Conservation (phyloP, 2,329 filamentous ascomycete genomes). For the Phialophora verrucosa region DNA sequence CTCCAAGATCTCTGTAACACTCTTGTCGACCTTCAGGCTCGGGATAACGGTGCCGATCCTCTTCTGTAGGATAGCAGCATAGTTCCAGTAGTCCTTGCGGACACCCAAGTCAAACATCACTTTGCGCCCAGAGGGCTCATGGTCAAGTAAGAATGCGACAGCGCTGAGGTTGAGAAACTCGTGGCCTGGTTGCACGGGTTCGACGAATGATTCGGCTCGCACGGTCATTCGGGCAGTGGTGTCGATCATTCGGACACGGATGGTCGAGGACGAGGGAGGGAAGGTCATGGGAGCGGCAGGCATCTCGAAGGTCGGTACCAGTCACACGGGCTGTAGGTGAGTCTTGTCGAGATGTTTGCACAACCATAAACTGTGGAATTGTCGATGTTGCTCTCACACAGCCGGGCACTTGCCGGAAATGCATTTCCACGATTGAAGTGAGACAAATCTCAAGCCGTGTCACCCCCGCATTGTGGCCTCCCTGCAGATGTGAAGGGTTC, state of each 20-base stretch:
- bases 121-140: slow-evolving; percentile 22
- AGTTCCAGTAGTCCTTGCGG: slow-evolving; percentile 42
- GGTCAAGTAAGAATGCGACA: slow-evolving; percentile 31
- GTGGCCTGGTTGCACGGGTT: slow-evolving; percentile 27
- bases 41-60: slow-evolving; percentile 27
- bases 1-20: slow-evolving; percentile 31
- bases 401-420: neutral
- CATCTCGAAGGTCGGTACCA: neutral
- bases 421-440: neutral
- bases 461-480: neutral
- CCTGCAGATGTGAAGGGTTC: neutral
- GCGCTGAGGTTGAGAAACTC: slow-evolving; percentile 28
- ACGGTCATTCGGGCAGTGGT: slow-evolving; percentile 28
- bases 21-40: slow-evolving; percentile 37
- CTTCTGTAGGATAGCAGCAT: slow-evolving; percentile 24
- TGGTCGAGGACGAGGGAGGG: slow-evolving; percentile 15
- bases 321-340: neutral
- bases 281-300: slow-evolving; percentile 4
- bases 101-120: slow-evolving; percentile 45
- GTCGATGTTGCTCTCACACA: neutral
- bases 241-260: slow-evolving; percentile 27
- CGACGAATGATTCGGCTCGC: slow-evolving; percentile 28
- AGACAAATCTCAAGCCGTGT: neutral
- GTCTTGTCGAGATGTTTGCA: neutral
- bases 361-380: neutral